Conservation (phyloP, 2,329 filamentous ascomycete genomes). For the Fusarium gaditjirri region DNA sequence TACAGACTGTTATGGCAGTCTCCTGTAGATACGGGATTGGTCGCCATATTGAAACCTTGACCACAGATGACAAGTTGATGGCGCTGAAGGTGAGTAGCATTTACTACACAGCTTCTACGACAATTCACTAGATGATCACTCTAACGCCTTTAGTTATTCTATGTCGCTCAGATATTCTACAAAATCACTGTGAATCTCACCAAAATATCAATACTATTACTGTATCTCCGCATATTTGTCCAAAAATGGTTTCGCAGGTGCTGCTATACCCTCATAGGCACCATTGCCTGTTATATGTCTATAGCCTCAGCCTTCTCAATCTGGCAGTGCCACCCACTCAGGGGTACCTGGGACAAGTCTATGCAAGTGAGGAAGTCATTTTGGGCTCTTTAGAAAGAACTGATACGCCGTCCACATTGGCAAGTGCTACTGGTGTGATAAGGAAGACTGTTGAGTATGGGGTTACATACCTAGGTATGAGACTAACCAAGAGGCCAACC, state of each 20-base stretch:
- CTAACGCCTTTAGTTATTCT: constrained; percentile 56
- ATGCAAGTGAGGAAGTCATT: constrained; percentile 52
- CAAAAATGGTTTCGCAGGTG: constrained; percentile 57
- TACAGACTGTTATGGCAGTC: constrained; percentile 54
- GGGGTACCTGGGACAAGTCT: constrained; percentile 57
- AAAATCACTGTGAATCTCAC: constrained; percentile 64
- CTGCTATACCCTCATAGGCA: constrained; percentile 54
- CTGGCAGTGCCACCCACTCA: constrained; percentile 61
- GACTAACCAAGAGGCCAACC: constrained; percentile 14
- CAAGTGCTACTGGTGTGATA: constrained; percentile 43
- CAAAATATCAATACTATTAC: constrained; percentile 62
- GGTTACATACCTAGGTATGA: constrained; percentile 52
- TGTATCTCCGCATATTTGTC: constrained; percentile 66
- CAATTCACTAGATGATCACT: background rate
- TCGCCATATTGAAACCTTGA: constrained; percentile 52
- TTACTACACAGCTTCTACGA: background rate
- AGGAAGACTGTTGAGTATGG: constrained; percentile 52
- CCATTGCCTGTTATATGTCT: constrained; percentile 59
- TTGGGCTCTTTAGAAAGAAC: constrained; percentile 39
- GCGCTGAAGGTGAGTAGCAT: constrained; percentile 50
- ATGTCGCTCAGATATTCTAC: constrained; percentile 63
- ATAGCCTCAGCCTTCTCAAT: constrained; percentile 58
- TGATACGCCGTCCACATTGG: constrained; percentile 9
- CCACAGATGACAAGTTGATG: constrained; percentile 48
- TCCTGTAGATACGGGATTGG: constrained; percentile 57